Conservation (phyloP, 2,329 filamentous ascomycete genomes). For the Exophiala dermatitidis region DNA sequence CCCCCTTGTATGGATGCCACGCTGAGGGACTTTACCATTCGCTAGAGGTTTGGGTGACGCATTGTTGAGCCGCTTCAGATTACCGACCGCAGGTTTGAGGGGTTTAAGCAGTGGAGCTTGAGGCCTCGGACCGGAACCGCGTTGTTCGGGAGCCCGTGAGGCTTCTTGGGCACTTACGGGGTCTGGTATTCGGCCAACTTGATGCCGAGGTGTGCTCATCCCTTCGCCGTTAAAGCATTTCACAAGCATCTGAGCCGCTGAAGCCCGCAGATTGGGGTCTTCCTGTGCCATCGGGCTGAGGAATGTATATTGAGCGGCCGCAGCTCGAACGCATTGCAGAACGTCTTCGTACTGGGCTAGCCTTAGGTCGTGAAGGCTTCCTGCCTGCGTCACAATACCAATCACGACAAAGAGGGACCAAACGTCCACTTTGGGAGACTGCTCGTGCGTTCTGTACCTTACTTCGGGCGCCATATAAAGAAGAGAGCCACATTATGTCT, state of each 20-base stretch:
- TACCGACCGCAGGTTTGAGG: too few species aligned
- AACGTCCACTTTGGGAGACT: constrained; percentile 26
- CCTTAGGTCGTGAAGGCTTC: neutral
- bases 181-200: constrained; percentile 2
- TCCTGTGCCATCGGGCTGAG: constrained; percentile 22
- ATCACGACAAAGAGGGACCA: constrained; percentile 18
- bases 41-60: too few species aligned
- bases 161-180: neutral
- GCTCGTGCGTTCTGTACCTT: constrained; percentile 3
- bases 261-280: constrained; percentile 25
- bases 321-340: constrained; percentile 1
- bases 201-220: constrained; percentile 18
- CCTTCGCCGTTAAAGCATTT: constrained; percentile 17
- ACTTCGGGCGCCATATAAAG: constrained; percentile 25
- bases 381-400: neutral
- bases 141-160: neutral
- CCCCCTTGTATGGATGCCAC: too few species aligned
- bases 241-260: constrained; percentile 29
- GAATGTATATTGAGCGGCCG: neutral
- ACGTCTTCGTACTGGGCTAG: neutral
- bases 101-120: neutral
- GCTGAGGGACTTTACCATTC: too few species aligned
- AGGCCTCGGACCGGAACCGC: neutral
- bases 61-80: too few species aligned
- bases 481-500: constrained; percentile 9